phyloP scores from a whole-genome alignment of 2,329 filamentous ascomycete species.

The Clonostachys chloroleuca region DNA sequence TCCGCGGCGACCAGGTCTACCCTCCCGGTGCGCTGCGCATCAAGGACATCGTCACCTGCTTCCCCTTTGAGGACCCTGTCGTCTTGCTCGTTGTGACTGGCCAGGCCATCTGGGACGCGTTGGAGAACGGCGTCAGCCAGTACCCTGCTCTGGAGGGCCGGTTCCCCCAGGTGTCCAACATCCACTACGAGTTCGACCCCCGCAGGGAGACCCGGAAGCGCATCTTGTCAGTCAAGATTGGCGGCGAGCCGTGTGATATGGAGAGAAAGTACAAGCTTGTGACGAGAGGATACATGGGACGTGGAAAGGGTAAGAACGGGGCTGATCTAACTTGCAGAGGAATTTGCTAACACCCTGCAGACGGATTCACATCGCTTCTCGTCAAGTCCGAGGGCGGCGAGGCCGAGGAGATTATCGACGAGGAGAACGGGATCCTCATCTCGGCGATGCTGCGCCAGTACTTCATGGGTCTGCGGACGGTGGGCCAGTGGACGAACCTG shows the following conservation, averaged over 20 bases:
- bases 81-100: constrained; percentile 72
- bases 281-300: constrained; percentile 84
- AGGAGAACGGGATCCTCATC: constrained; percentile 84
- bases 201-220: constrained; percentile 54
- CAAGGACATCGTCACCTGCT: constrained; percentile 83
- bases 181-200: constrained; percentile 70
- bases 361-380: constrained; percentile 76
- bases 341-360: constrained; percentile 28
- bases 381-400: constrained; percentile 70
- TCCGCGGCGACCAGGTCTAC: constrained; percentile 85
- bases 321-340: too few species aligned
- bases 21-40: constrained; percentile 72
- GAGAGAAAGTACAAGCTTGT: constrained; percentile 66
- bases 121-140: constrained; percentile 78
- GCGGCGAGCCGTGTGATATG: constrained; percentile 54
- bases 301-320: constrained; percentile 56
- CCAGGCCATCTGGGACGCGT: constrained; percentile 67
- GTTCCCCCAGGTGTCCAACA: constrained; percentile 85
- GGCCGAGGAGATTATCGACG: constrained; percentile 73
- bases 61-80: constrained; percentile 88
- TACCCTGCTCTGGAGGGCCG: constrained; percentile 81
- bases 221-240: constrained; percentile 58
- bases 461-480: constrained; percentile 79
- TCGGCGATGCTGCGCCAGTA: constrained; percentile 86
- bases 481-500: constrained; percentile 76